Evolutionary conservation across 208 protist genomes (phyloP), one percentile per base, ranked within the genome.

Genomic region (Leishmania martiniquensis): DNA sequence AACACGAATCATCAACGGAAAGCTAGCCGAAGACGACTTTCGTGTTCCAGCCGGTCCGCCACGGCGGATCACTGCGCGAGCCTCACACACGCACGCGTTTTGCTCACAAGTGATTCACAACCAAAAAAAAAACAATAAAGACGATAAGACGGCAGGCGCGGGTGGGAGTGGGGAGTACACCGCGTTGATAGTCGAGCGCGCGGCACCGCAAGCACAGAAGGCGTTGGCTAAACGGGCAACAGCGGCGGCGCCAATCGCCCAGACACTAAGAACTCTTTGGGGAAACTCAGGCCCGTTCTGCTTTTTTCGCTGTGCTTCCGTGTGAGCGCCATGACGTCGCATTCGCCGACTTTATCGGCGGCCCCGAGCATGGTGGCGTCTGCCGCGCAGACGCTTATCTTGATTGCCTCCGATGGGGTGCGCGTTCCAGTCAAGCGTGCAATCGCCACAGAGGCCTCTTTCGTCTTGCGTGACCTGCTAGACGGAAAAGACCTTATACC

Each of bases 381-480:
- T 5, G 37, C 17, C 1, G 77, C 68, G 12, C 86, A 94, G 78
- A 84, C 91, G 49, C 76, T 96, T 4, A 82, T 94, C 32, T 74
- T 96, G 9, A 89, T 94, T 51, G 89, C 87, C 45, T 86, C 86
- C 0, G 93, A 96, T 80, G 91, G 93, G 20, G 83, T 82, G 2
- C 87, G 86, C 4, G 89, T 87, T 20, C 78, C 83, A 6, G 86
- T 95, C 2, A 89, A 79, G 44, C 89, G 90, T 52, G 82, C 91
- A 72, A 89, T 91, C 66, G 93, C 91, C 29, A 94, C 91, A 0
- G 88, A 95, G 74, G 93, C 91, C 10, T 94, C 89, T 10, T 87
- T 89, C 59, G 85, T 96, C 25, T 76, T 96, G 55, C 87, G 93
- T 42, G 93, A 96, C 68, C 68, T 96, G 29, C 83, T 96, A 5